phyloP scores from a whole-genome alignment of 116 monocot species.

The Papilionanthe hybrid region DNA sequence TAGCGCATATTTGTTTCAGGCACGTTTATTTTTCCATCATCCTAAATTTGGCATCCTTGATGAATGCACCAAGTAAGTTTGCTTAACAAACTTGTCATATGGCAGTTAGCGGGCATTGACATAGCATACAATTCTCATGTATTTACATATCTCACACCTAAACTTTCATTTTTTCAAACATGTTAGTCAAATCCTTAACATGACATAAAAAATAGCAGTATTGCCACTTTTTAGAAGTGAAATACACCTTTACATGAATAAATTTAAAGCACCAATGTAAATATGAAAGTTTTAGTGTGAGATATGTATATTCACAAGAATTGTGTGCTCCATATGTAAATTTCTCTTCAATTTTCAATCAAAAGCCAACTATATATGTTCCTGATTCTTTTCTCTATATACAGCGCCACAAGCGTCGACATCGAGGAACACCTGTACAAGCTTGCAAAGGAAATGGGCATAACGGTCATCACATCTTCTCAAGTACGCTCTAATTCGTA shows the following conservation, averaged over 20 bases:
- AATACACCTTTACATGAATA: no score
- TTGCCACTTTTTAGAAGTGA: no score
- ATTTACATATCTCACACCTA: no score
- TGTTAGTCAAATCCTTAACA: no score
- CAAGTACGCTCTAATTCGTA: constrained; percentile 45
- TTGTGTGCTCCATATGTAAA: no score
- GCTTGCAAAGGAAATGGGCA: constrained; percentile 70
- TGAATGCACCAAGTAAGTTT: constrained; percentile 97
- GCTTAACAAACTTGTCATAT: background rate
- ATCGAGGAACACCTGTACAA: constrained; percentile 94
- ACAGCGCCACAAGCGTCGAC: constrained; percentile 96
- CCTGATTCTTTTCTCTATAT: constrained; percentile 9
- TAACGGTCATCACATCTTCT: constrained; percentile 92
- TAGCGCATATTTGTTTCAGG: constrained; percentile 35
- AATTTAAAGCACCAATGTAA: no score
- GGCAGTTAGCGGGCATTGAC: no score
- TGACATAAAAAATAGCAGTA: no score
- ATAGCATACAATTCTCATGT: no score
- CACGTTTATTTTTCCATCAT: constrained; percentile 89
- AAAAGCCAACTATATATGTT: background rate
- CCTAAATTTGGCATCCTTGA: constrained; percentile 96
- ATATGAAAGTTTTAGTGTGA: no score
- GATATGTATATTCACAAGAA: no score
- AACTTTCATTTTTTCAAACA: no score
- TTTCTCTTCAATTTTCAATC: background rate